phyloP scores from a whole-genome alignment of 345 rosid species.

The Corchorus capsularis region DNA sequence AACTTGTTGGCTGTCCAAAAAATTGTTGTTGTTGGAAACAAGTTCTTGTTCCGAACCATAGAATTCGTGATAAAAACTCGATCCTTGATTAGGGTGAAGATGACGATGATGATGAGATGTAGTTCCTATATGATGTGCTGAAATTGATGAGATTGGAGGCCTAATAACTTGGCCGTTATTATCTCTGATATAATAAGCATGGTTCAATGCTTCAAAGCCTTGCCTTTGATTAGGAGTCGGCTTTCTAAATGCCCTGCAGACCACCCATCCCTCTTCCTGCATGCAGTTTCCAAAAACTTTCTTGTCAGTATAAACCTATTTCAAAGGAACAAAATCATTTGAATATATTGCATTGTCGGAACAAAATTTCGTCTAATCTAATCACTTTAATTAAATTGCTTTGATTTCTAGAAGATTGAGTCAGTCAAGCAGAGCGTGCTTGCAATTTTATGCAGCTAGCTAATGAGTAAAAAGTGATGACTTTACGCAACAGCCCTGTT shows the following conservation, averaged over 20 bases:
- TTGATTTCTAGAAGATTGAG: conserved; percentile 16
- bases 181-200: conserved; percentile 41
- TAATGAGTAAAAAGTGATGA: neutral
- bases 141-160: conserved; percentile 22
- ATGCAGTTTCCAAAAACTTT: conserved; percentile 3
- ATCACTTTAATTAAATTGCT: conserved; percentile 14
- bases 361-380: neutral
- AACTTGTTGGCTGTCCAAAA: conserved; percentile 41
- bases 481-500: too few relatives aligned
- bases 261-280: conserved; percentile 99
- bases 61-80: conserved; percentile 26
- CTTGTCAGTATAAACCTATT: neutral
- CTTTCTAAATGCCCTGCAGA: conserved; percentile 90
- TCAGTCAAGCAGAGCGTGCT: conserved; percentile 30
- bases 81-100: conserved; percentile 20
- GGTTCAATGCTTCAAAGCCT: conserved; percentile 71
- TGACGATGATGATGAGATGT: conserved; percentile 11
- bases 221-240: conserved; percentile 77
- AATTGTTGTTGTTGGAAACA: conserved; percentile 18
- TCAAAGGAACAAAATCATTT: conserved; percentile 9
- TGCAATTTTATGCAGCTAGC: neutral
- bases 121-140: conserved; percentile 7
- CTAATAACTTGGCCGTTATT: conserved; percentile 23
- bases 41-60: conserved; percentile 28
- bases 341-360: neutral